phyloP scores from a whole-genome alignment of 768 basidiomycete species.

The Cystofilobasidium bisporidii region DNA sequence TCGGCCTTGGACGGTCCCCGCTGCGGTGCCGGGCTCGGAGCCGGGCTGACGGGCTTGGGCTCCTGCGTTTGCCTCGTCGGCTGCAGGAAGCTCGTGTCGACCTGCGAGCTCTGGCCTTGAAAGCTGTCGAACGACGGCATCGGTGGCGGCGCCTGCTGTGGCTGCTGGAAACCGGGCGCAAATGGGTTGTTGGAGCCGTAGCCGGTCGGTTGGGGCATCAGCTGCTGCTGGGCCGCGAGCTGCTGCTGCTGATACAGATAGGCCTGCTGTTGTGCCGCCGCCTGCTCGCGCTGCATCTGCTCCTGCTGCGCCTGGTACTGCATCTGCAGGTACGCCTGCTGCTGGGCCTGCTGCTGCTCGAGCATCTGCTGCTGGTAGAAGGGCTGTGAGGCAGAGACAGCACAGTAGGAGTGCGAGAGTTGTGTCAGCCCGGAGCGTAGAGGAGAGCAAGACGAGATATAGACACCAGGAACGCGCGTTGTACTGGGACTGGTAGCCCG shows the following conservation, averaged over 20 bases:
- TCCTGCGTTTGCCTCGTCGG: neutral
- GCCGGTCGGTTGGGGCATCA: constrained; percentile 42
- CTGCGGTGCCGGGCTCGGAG: constrained; percentile 41
- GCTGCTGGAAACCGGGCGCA: constrained; percentile 44
- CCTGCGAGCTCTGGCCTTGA: constrained; percentile 29
- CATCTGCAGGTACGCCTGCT: constrained; percentile 45
- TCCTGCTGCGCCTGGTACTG: constrained; percentile 29
- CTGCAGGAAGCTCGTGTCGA: constrained; percentile 6
- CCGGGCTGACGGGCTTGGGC: constrained; percentile 39
- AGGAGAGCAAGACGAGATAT: too few relatives aligned
- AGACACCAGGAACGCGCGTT: constrained; percentile 50
- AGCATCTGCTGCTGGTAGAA: constrained; percentile 49
- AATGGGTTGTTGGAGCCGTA: constrained; percentile 91
- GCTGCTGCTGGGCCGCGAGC: constrained; percentile 42
- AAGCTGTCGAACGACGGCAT: constrained; percentile 42
- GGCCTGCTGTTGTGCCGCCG: constrained; percentile 19
- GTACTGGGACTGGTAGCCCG: constrained; percentile 57
- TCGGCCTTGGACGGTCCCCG: constrained; percentile 44
- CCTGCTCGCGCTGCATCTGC: constrained; percentile 25
- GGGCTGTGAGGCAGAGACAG: constrained; percentile 19
- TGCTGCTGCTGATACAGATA: constrained; percentile 33
- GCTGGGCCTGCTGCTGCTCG: constrained; percentile 54
- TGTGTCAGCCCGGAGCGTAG: too few relatives aligned
- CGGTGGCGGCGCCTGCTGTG: constrained; percentile 38
- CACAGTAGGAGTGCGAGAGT: too few relatives aligned